Percentiles rank a stretch among this genome's conserved stretches.
Evolutionary conservation across 208 protist species (phyloP).

Genomic region (Crithidia sp.): DNA sequence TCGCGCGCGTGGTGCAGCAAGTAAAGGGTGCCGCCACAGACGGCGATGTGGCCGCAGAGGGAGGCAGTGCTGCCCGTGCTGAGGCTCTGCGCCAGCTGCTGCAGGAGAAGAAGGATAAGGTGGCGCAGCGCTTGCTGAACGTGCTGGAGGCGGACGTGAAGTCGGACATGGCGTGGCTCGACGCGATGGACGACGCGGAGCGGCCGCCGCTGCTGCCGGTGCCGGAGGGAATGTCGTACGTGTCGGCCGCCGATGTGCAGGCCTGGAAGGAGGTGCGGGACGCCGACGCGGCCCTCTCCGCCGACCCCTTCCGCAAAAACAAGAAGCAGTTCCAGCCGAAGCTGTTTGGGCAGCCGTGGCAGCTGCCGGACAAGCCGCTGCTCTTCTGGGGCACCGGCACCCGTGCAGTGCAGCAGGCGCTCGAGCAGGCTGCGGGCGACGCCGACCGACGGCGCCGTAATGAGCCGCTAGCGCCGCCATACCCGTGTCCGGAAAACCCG

Average conservation of each 20-base stretch:
- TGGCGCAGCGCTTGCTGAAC: conserved; percentile 56
- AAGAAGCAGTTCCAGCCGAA: conserved; percentile 53
- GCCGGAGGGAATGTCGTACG: conserved; percentile 86
- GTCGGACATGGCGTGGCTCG: conserved; percentile 77
- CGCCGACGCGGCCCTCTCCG: conserved; percentile 44
- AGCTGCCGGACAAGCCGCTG: conserved; percentile 77
- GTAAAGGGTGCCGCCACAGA: conserved; percentile 24
- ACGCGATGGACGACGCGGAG: conserved; percentile 84
- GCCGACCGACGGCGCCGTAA: conserved; percentile 61
- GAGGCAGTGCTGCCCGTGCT: conserved; percentile 11
- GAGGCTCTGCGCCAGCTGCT: conserved; percentile 49
- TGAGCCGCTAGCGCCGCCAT: conserved; percentile 70
- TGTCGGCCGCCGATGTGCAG: conserved; percentile 75
- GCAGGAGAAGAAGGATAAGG: conserved; percentile 47
- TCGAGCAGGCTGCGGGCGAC: conserved; percentile 81
- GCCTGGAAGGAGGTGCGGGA: conserved; percentile 67
- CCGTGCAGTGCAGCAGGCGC: conserved; percentile 81
- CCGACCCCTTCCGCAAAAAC: conserved; percentile 63
- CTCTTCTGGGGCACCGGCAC: conserved; percentile 89
- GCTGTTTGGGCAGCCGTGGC: conserved; percentile 76
- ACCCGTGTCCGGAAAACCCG: conserved; percentile 85
- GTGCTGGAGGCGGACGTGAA: conserved; percentile 78
- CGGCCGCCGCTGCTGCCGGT: conserved; percentile 83
- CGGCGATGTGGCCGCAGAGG: conserved; percentile 3
- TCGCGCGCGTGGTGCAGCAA: conserved; percentile 35